These are phyloP conservation scores for Geotrichum klebahnii DNA, from an alignment of 1,139 yeast species.

Conservation along the genomic window DNA sequence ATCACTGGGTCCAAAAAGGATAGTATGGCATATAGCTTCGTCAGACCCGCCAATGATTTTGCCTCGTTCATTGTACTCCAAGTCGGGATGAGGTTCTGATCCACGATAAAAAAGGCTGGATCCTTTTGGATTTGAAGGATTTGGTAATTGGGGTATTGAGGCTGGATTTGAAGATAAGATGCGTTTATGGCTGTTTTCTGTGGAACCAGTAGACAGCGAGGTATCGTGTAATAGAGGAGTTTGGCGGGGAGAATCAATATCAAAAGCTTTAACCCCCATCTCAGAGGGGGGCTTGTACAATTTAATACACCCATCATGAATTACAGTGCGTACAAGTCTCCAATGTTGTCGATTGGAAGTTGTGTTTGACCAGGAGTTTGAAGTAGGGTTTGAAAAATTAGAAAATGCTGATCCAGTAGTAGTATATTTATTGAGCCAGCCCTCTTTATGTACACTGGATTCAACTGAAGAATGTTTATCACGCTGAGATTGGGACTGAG, in stretches of 20 bases:
- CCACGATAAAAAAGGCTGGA: conserved; percentile 22
- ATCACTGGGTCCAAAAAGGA: conserved; percentile 51
- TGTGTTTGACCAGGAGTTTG: conserved; percentile 4
- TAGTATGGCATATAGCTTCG: conserved; percentile 71
- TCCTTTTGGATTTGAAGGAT: no score
- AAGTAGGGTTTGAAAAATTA: conserved; percentile 2
- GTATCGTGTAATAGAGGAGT: conserved; percentile 12
- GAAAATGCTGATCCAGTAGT: conserved; percentile 1
- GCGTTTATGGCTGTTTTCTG: conserved; percentile 8
- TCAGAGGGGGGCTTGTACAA: conserved; percentile 37
- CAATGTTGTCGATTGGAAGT: conserved; percentile 24
- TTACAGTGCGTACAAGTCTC: conserved; percentile 35
- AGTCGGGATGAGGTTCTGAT: conserved; percentile 61
- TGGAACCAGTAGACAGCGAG: no score
- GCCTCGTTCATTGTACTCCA: conserved; percentile 45
- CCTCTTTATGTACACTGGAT: conserved; percentile 11
- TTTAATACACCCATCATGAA: conserved; percentile 32
- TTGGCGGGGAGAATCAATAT: conserved; percentile 20
- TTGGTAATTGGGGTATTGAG: neutral
- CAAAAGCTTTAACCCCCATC: conserved; percentile 31
- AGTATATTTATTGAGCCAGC: conserved; percentile 20
- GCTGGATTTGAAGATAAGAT: neutral
- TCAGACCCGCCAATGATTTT: conserved; percentile 50
- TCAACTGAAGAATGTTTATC: neutral
- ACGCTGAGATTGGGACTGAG: neutral